Evolutionary conservation across 202 grass and related monocot genomes (phyloP).

Genomic region (Zoysia matrella): DNA sequence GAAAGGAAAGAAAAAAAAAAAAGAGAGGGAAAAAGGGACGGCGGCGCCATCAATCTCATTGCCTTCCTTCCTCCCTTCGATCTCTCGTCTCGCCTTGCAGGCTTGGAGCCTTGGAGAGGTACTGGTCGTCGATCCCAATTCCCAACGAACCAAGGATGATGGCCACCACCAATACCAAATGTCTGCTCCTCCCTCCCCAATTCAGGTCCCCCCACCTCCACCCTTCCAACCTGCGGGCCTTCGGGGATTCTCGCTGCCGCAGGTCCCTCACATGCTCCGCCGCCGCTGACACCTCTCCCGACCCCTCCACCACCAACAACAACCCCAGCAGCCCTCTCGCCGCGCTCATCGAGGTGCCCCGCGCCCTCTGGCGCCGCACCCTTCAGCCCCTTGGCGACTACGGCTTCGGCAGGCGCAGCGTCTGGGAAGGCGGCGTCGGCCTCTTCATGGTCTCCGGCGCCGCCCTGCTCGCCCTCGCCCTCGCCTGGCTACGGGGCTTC

Average conservation of each 20-base stretch:
- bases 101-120: too few species aligned
- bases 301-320: background rate
- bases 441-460: constrained; percentile 95
- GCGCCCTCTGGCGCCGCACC: constrained; percentile 69
- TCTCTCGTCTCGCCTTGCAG: too few species aligned
- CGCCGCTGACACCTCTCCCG: constrained; percentile 9
- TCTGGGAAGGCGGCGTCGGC: constrained; percentile 98
- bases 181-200: constrained; percentile 16
- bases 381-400: constrained; percentile 74
- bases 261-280: background rate
- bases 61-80: too few species aligned
- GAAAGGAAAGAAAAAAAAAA: too few species aligned
- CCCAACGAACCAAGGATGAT: background rate
- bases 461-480: constrained; percentile 68
- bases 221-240: background rate
- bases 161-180: constrained; percentile 28
- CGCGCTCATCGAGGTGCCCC: constrained; percentile 45
- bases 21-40: too few species aligned
- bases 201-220: constrained; percentile 1
- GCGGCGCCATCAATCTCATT: too few species aligned
- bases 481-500: constrained; percentile 86
- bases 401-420: constrained; percentile 69
- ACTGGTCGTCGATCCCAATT: too few species aligned
- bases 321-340: constrained; percentile 41
- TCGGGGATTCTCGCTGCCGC: background rate